These are phyloP conservation scores for Domatiomyces catenatus DNA, from an alignment of 2,329 filamentous ascomycete genomes.

Conservation along the genomic window DNA sequence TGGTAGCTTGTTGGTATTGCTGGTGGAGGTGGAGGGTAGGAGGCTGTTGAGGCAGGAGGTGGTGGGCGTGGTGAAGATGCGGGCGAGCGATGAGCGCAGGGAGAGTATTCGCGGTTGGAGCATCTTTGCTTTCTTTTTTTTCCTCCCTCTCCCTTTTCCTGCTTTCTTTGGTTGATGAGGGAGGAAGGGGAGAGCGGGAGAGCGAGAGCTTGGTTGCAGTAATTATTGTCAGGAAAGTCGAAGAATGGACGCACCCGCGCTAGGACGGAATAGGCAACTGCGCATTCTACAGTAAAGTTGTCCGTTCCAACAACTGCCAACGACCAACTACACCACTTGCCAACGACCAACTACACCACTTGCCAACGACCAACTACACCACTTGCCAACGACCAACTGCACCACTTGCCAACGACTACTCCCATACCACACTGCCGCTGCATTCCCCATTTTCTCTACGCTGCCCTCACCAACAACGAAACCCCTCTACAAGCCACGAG, in stretches of 20 bases:
- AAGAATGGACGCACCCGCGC: background rate
- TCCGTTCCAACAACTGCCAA: no score
- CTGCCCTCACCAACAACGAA: no score
- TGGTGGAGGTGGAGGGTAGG: slow-evolving; percentile 20
- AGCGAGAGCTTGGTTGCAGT: background rate
- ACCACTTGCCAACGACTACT: no score
- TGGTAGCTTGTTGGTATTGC: no score
- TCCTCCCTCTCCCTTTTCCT: background rate
- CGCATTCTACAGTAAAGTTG: no score
- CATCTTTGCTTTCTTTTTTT: slow-evolving; percentile 19
- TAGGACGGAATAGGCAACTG: slow-evolving; percentile 10
- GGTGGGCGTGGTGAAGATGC: slow-evolving; percentile 18
- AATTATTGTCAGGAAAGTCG: background rate
- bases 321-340: no score
- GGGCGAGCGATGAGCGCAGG: slow-evolving; percentile 24
- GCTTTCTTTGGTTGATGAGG: background rate
- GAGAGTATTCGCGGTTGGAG: slow-evolving; percentile 28
- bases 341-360: no score
- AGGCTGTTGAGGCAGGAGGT: slow-evolving; percentile 19
- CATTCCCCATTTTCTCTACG: no score
- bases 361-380: no score
- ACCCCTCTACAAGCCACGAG: no score
- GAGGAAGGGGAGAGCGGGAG: background rate
- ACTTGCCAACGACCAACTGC: no score
- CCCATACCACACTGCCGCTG: no score